Conservation (phyloP, 768 basidiomycete genomes). For the Suillus plorans region DNA sequence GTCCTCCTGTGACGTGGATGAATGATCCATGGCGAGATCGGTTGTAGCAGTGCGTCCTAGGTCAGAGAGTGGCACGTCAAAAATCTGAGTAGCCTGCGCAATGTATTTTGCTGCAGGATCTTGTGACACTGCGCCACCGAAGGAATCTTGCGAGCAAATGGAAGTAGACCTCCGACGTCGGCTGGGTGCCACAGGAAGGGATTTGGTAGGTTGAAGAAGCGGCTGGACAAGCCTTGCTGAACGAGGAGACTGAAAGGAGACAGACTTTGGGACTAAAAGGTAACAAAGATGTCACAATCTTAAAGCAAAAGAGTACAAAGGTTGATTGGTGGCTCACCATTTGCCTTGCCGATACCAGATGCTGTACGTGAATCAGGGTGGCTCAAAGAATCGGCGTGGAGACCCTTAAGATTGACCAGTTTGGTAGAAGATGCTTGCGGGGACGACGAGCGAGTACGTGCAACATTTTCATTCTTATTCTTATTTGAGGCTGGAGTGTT, state of each 20-base stretch:
- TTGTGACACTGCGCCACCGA: slow-evolving; percentile 50
- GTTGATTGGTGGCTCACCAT: slow-evolving; percentile 29
- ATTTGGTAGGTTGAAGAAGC: slow-evolving; percentile 18
- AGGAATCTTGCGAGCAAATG: slow-evolving; percentile 58
- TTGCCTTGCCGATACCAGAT: slow-evolving; percentile 28
- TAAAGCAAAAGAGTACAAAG: slow-evolving; percentile 17
- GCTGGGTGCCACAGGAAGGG: slow-evolving; percentile 22
- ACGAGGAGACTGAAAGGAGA: slow-evolving; percentile 35
- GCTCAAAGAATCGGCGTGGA: slow-evolving; percentile 26
- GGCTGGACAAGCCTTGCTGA: slow-evolving; percentile 14
- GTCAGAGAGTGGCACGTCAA: slow-evolving; percentile 59
- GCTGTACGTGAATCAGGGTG: slow-evolving; percentile 26
- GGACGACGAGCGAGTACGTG: slow-evolving; percentile 17
- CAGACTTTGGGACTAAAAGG: slow-evolving; percentile 27
- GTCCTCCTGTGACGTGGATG: slow-evolving; percentile 3
- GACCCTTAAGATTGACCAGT: slow-evolving; percentile 20
- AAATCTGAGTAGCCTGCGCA: slow-evolving; percentile 44
- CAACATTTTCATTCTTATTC: slow-evolving; percentile 15
- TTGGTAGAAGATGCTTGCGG: slow-evolving; percentile 26
- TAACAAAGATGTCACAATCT: slow-evolving; percentile 27
- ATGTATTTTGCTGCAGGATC: slow-evolving; percentile 48
- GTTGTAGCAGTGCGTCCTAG: slow-evolving; percentile 38
- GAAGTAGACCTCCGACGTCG: slow-evolving; percentile 36
- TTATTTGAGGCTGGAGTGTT: slow-evolving; percentile 33
- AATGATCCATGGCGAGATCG: slow-evolving; percentile 15